Evolutionary conservation across 306 rosid species (phyloP).

Genomic region (Cucumis hystrix): DNA sequence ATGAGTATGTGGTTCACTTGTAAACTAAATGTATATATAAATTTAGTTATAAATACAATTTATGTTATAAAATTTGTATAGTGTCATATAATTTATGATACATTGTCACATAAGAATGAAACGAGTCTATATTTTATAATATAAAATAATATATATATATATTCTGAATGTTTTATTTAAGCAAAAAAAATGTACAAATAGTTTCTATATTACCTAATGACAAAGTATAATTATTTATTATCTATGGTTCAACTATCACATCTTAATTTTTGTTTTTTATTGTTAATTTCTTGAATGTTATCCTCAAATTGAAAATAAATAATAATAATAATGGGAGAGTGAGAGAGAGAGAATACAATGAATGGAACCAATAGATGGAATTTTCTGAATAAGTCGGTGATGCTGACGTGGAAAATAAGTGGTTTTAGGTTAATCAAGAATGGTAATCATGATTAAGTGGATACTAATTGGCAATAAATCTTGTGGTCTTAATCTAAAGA

Average conservation of each 20-base stretch:
- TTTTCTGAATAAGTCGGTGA: background rate
- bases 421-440: background rate
- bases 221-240: background rate
- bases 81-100: too few species aligned
- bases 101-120: too few species aligned
- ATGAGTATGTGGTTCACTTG: too few species aligned
- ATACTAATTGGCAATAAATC: background rate
- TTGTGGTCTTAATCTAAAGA: background rate
- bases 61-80: too few species aligned
- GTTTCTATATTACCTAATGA: too few species aligned
- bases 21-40: too few species aligned
- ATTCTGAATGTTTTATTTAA: too few species aligned
- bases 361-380: background rate
- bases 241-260: background rate
- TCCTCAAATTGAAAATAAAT: background rate
- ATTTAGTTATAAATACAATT: too few species aligned
- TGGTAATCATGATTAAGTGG: conserved; percentile 4
- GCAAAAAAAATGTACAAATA: too few species aligned
- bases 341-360: background rate
- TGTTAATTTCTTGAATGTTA: background rate
- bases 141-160: too few species aligned
- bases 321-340: too few species aligned
- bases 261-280: background rate
- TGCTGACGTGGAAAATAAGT: background rate
- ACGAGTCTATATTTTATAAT: too few species aligned